These are phyloP conservation scores for Podaxis mareebaensis DNA, from an alignment of 768 basidiomycete species.

Conservation along the genomic window DNA sequence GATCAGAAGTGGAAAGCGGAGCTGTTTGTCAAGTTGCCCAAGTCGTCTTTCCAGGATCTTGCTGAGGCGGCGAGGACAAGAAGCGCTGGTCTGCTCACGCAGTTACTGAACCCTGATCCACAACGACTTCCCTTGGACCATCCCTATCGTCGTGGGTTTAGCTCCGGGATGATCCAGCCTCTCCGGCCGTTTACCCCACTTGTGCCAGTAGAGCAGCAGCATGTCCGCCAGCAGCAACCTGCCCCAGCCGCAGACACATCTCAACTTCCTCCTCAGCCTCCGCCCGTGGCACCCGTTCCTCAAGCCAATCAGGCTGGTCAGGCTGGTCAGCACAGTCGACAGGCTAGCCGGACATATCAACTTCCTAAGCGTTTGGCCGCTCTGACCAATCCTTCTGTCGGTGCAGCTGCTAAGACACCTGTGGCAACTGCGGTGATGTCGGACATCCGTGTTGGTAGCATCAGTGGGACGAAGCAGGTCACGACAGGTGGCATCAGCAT, in stretches of 20 bases:
- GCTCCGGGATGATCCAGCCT: conserved; percentile 44
- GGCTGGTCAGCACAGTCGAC: conserved; percentile 7
- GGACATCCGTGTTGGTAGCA: conserved; percentile 14
- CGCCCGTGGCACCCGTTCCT: not conserved
- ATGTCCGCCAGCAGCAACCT: not conserved
- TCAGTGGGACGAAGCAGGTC: conserved; percentile 9
- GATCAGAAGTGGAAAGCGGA: conserved; percentile 68
- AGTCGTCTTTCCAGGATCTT: conserved; percentile 63
- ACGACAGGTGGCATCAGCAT: conserved; percentile 4
- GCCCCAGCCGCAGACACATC: not conserved
- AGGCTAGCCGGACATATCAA: conserved; percentile 8
- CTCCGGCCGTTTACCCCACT: conserved; percentile 18
- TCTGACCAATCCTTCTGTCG: not conserved
- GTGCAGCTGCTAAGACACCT: conserved; percentile 12
- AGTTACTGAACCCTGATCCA: conserved; percentile 74
- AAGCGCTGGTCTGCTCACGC: conserved; percentile 59
- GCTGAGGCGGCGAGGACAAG: conserved; percentile 30
- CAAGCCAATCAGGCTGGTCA: not conserved
- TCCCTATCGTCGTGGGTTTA: conserved; percentile 55
- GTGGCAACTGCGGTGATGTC: conserved; percentile 14
- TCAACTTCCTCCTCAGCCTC: not conserved
- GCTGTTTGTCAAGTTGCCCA: conserved; percentile 72
- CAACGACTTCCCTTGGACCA: conserved; percentile 57
- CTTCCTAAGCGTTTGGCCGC: conserved; percentile 11
- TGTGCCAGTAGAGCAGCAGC: conserved; percentile 8